Evolutionary conservation across 2,329 filamentous ascomycete species (phyloP).

Genomic region (Fusarium sp.): DNA sequence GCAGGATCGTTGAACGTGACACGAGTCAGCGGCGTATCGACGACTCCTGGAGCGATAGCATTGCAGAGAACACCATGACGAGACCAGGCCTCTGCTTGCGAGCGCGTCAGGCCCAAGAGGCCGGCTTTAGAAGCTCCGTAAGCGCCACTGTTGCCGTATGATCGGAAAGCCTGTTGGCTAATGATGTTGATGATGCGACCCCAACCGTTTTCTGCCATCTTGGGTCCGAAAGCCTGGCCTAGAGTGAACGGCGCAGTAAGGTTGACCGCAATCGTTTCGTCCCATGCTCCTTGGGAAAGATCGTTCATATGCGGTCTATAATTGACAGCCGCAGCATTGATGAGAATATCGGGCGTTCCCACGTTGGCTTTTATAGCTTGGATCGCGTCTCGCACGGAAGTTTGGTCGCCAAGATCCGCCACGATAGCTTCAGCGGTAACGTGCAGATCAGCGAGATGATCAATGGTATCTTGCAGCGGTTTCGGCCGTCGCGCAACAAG

Average conservation of each 20-base stretch:
- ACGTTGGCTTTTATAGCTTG: conserved; percentile 38
- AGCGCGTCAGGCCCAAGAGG: conserved; percentile 48
- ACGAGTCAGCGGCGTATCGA: conserved; percentile 46
- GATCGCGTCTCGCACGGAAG: conserved; percentile 27
- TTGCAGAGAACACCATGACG: conserved; percentile 50
- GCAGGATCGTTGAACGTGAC: conserved; percentile 39
- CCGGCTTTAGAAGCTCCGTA: conserved; percentile 51
- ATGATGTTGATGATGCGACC: conserved; percentile 52
- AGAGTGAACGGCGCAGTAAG: conserved; percentile 50
- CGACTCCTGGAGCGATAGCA: conserved; percentile 49
- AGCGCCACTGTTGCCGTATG: conserved; percentile 50
- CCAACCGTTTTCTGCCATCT: conserved; percentile 48
- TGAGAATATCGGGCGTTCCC: conserved; percentile 49
- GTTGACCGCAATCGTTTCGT: conserved; percentile 49
- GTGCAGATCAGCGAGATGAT: conserved; percentile 42
- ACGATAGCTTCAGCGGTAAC: conserved; percentile 40
- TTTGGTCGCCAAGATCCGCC: conserved; percentile 33
- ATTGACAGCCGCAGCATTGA: conserved; percentile 51
- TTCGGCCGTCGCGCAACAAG: conserved; percentile 47
- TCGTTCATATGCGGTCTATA: conserved; percentile 47
- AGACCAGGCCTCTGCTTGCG: conserved; percentile 53
- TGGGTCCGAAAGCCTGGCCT: conserved; percentile 49
- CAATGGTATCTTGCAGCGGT: conserved; percentile 42
- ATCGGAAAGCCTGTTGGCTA: conserved; percentile 50
- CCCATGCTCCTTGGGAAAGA: conserved; percentile 47